Evolutionary conservation across 495 filamentous ascomycete genomes (phyloP), one percentile per base, ranked within the genome.

Genomic region (Thermothielavioides terrestris): DNA sequence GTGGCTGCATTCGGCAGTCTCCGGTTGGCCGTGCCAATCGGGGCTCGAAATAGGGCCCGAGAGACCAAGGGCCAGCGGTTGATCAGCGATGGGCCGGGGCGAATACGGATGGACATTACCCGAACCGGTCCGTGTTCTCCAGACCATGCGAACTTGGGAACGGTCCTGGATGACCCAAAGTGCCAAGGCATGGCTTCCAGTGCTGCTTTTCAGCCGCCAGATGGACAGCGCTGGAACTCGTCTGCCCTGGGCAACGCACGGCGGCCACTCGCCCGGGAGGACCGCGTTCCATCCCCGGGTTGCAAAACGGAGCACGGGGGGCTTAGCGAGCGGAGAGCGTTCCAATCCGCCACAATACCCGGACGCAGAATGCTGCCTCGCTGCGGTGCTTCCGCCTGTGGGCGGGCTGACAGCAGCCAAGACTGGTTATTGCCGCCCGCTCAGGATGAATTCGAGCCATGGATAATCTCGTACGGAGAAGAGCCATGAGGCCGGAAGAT

Each of bases 101-200:
- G 62, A 65, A 65, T 67, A 66, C 12, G 60, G 62, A 64, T 62
- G 60, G 62, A 64, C 60, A 65, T 65, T 64, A 56, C 50, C 51
- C 49, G 53, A 60, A 53, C 55, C 54, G 50, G 46, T 41, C 45
- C 35, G n/a, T n/a, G n/a, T n/a, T n/a, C n/a, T n/a, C n/a, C n/a
- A n/a, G n/a, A n/a, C n/a, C n/a, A n/a, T n/a, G n/a, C n/a, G n/a
- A n/a, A n/a, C n/a, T n/a, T n/a, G n/a, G n/a, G n/a, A n/a, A n/a
- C n/a, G n/a, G n/a, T n/a, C n/a, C n/a, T n/a, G n/a, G 26, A 54
- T 58, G 53, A 52, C 56, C 54, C 59, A 65, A 57, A 63, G 58
- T 65, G 64, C 64, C 64, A 67, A 67, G 61, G 14, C 6, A 30
- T 0, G 44, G 26, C 6, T 23, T 18, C 14, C 32, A 42, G 21